These are phyloP conservation scores for Candida chauliodis DNA, from an alignment of 805 yeast species.

Conservation along the genomic window DNA sequence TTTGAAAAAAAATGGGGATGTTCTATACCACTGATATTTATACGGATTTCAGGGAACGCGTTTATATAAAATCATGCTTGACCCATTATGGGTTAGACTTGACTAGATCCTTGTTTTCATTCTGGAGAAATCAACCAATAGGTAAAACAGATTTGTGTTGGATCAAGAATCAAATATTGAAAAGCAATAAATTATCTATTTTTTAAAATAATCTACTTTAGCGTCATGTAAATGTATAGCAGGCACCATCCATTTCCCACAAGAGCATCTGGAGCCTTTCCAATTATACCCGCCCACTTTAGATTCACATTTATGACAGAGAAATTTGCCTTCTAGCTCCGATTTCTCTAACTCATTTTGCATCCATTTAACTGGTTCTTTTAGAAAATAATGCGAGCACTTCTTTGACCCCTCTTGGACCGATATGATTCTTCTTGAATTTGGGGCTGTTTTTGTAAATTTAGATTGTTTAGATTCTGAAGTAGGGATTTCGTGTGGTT, in stretches of 20 bases:
- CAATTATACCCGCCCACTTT: conserved; percentile 92
- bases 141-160: no score
- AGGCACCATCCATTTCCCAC: conserved; percentile 95
- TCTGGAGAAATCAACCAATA: no score
- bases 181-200: background rate
- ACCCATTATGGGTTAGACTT: no score
- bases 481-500: conserved; percentile 65
- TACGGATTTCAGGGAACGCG: no score
- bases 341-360: conserved; percentile 67
- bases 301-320: conserved; percentile 77
- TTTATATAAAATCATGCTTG: no score
- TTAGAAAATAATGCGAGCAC: conserved; percentile 79
- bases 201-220: conserved; percentile 66
- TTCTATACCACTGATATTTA: no score
- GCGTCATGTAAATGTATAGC: conserved; percentile 78
- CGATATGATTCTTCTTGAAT: conserved; percentile 57
- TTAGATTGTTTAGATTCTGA: conserved; percentile 61
- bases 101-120: no score
- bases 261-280: conserved; percentile 92
- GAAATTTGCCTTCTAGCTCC: conserved; percentile 80
- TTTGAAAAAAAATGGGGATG: no score
- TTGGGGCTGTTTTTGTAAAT: conserved; percentile 61
- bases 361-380: conserved; percentile 93
- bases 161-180: no score
- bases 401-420: conserved; percentile 51